Conservation (phyloP, 2,329 filamentous ascomycete species). For the Helotiales sp. region DNA sequence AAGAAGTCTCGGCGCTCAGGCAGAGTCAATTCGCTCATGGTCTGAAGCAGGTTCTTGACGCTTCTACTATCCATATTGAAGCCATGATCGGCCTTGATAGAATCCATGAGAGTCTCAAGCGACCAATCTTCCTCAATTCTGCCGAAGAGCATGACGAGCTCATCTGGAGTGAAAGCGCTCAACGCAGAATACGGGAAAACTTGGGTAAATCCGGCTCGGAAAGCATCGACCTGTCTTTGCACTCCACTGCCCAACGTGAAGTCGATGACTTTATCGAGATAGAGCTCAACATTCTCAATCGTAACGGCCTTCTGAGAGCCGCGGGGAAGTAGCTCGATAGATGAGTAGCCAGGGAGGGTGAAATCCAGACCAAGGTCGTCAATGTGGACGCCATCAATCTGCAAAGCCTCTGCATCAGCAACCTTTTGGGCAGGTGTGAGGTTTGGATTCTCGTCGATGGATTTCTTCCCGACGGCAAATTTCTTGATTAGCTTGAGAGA, state of each 20-base stretch:
- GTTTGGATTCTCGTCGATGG: conserved; percentile 69
- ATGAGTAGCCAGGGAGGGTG: conserved; percentile 86
- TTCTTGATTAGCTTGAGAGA: conserved; percentile 86
- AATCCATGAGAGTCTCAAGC: conserved; percentile 95
- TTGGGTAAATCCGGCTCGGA: conserved; percentile 86
- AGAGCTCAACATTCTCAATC: conserved; percentile 87
- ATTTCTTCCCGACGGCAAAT: conserved; percentile 80
- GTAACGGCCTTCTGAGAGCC: conserved; percentile 76
- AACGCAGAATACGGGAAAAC: conserved; percentile 95
- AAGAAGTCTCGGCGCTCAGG: conserved; percentile 86
- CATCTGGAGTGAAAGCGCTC: conserved; percentile 90
- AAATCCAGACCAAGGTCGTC: conserved; percentile 93
- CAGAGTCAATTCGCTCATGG: conserved; percentile 82
- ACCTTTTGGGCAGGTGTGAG: conserved; percentile 71
- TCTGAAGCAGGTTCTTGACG: conserved; percentile 87
- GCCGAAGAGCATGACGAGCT: conserved; percentile 93
- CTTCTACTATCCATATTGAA: conserved; percentile 98
- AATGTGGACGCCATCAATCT: conserved; percentile 73
- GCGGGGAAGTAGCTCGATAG: conserved; percentile 76
- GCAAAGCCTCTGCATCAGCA: conserved; percentile 65
- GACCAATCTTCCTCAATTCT: conserved; percentile 95
- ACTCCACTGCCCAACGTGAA: conserved; percentile 90
- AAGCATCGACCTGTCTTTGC: conserved; percentile 84
- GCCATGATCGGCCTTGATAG: conserved; percentile 96
- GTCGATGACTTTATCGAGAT: conserved; percentile 87